phyloP scores from a whole-genome alignment of 2,329 filamentous ascomycete genomes.

The Orbilia javanica region DNA sequence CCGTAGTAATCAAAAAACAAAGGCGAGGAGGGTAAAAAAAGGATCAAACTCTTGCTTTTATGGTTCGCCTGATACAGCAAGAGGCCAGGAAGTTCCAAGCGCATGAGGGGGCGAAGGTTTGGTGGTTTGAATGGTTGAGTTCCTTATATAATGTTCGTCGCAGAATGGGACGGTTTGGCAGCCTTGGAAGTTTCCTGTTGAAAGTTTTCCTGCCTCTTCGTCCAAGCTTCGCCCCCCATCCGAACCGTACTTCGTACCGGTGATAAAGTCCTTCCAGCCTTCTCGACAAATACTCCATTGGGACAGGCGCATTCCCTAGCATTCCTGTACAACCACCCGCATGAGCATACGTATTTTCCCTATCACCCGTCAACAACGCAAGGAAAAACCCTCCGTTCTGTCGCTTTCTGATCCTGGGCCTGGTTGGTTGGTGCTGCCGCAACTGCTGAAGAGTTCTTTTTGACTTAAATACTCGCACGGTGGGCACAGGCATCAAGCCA shows the following conservation, averaged over 20 bases:
- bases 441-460: constrained; percentile 3
- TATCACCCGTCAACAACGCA: constrained; percentile 48
- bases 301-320: constrained; percentile 23
- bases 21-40: background rate
- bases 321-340: constrained; percentile 47
- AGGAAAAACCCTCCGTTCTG: constrained; percentile 44
- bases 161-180: constrained; percentile 23
- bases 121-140: background rate
- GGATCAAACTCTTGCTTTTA: background rate
- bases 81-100: constrained; percentile 7
- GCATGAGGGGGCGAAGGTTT: constrained; percentile 13
- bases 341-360: constrained; percentile 49
- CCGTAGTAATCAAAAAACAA: constrained; percentile 44
- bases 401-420: constrained; percentile 2
- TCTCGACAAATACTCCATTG: constrained; percentile 27
- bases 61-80: constrained; percentile 29
- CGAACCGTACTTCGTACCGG: constrained; percentile 2
- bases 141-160: constrained; percentile 33
- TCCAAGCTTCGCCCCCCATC: constrained; percentile 20
- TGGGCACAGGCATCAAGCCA: constrained; percentile 6
- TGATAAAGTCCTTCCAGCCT: constrained; percentile 21
- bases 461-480: background rate
- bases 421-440: background rate
- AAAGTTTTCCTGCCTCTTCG: constrained; percentile 19
- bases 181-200: constrained; percentile 13